Base-by-base conservation (phyloP, 176 grass and related monocot genomes). In the Triticum turgidum region DNA sequence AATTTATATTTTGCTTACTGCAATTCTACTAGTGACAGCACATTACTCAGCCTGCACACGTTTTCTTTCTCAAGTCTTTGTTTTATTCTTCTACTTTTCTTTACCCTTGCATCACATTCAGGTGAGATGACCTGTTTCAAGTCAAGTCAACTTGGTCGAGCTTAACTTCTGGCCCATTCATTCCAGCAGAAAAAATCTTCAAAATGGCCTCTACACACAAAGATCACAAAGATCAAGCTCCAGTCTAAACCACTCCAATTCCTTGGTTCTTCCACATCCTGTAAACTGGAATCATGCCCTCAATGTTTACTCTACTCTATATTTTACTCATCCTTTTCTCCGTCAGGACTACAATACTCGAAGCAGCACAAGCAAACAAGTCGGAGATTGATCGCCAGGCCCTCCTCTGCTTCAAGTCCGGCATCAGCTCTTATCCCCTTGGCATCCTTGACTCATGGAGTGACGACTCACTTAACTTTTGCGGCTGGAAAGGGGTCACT, bases 381-480 rank as follows among this genome's bases (percentile, higher is more conserved):
- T 51, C 77, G 0, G 47, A 83, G 49, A 78, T 69, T 11, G 86
- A 93, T 1, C 25, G 42, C 0, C 72, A 38, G 2, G 17, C 80
- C 3, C 86, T 93, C 12, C 86, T 89, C 5, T 91, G 86, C 80
- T 89, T 93, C 83, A 89, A 84, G 80, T 78, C 61, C 0, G 51
- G 49, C 18, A 33, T 90, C 42, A 56, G 0, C 10, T 86, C 12
- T 0, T n/a, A 89, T 21, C 62, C 86, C 10, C 18, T 21, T 3
- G 30, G 66, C 51, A 61, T 15, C 1, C 64, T 93, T 9, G 2
- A 25, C 3, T 80, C 74, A 39, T 93, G 88, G 92, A 29, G 8
- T 2, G 13, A 85, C 1, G 3, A 18, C 2, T 84, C 92, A 20
- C 62, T 77, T 24, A 13, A 65, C 17, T 89, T 86, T 71, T 93